Conservation (phyloP, 148 eudicot genomes). For the Pharnaceum exiguum region DNA sequence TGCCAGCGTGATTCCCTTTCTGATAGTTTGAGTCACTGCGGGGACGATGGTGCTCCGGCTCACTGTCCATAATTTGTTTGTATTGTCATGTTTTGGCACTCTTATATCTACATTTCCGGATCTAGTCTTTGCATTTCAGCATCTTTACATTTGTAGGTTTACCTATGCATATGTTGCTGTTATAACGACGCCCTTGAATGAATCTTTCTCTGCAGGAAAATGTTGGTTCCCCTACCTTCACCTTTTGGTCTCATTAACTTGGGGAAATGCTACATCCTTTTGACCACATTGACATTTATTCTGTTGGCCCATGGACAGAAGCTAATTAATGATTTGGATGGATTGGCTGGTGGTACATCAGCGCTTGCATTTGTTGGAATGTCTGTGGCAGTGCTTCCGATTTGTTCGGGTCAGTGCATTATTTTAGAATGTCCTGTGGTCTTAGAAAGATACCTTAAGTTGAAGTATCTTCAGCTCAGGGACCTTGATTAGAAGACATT, state of each 20-base stretch:
- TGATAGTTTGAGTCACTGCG: too few species aligned
- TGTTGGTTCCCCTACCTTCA: constrained; percentile 83
- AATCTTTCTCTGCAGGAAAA: constrained; percentile 49
- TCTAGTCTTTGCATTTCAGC: too few species aligned
- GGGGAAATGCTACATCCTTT: constrained; percentile 52
- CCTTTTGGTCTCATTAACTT: constrained; percentile 77
- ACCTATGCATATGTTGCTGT: too few species aligned
- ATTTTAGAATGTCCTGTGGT: neutral
- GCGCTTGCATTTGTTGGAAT: constrained; percentile 88
- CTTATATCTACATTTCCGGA: too few species aligned
- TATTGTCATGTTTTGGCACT: too few species aligned
- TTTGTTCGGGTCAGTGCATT: constrained; percentile 65
- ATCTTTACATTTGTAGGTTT: too few species aligned
- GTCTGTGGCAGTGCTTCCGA: constrained; percentile 93
- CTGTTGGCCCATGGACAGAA: constrained; percentile 67
- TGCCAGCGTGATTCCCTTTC: too few species aligned
- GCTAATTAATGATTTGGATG: constrained; percentile 76
- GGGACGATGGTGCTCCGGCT: too few species aligned
- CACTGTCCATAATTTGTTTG: too few species aligned
- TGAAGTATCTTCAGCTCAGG: neutral
- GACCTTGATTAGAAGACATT: neutral
- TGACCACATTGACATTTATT: constrained; percentile 66
- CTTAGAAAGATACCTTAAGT: neutral
- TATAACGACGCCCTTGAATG: too few species aligned
- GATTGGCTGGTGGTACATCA: constrained; percentile 87